Conservation (phyloP, 129 eudicot species). For the Artemisia annua region DNA sequence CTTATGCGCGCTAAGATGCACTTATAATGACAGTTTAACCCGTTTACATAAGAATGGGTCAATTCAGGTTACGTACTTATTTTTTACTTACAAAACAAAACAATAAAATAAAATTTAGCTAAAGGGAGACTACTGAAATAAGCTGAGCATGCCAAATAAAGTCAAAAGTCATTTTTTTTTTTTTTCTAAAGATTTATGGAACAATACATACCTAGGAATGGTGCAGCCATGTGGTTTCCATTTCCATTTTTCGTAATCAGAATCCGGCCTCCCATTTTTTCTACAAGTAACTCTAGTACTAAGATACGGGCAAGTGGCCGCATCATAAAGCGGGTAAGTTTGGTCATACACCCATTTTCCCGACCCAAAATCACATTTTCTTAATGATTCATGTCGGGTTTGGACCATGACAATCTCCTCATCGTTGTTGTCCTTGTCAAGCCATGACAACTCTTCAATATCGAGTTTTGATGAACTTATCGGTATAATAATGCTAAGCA, state of each 20-base stretch:
- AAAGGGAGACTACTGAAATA: too few relatives aligned
- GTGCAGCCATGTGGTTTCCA: conserved; percentile 76
- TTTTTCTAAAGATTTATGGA: too few relatives aligned
- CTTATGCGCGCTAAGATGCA: too few relatives aligned
- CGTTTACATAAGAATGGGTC: too few relatives aligned
- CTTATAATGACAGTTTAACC: too few relatives aligned
- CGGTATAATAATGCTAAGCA: conserved; percentile 21
- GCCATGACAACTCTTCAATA: conserved; percentile 62
- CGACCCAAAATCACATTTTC: conserved; percentile 56
- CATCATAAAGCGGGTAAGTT: conserved; percentile 75
- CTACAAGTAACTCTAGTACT: conserved; percentile 61
- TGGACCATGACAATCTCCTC: conserved; percentile 60
- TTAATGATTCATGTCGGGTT: conserved; percentile 46
- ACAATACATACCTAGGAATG: conserved; percentile 59
- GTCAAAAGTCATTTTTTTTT: too few relatives aligned
- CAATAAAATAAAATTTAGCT: too few relatives aligned
- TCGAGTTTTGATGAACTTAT: conserved; percentile 35
- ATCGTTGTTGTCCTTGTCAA: conserved; percentile 50
- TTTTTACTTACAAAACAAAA: too few relatives aligned
- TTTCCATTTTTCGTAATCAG: conserved; percentile 79
- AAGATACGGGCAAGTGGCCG: conserved; percentile 76
- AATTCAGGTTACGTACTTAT: too few relatives aligned
- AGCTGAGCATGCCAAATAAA: too few relatives aligned
- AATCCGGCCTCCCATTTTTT: conserved; percentile 82
- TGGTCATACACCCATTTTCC: conserved; percentile 94